phyloP scores from a whole-genome alignment of 2,329 filamentous ascomycete genomes.

The Penicillium sp. region DNA sequence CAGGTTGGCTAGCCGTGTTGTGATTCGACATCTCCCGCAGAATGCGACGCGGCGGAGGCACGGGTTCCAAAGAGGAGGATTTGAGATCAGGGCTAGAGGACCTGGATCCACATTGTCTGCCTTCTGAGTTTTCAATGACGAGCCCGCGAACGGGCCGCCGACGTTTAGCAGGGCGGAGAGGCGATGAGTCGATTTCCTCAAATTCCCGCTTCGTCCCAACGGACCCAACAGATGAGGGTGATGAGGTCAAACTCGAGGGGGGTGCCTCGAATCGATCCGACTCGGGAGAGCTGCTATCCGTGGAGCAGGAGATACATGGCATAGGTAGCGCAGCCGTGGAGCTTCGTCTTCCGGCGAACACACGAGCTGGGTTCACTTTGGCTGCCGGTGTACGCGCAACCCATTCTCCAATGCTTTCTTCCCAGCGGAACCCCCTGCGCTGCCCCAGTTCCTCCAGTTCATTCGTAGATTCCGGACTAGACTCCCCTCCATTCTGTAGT shows the following conservation, averaged over 20 bases:
- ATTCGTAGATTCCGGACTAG: constrained; percentile 9
- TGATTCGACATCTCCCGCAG: constrained; percentile 20
- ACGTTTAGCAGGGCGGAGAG: constrained; percentile 25
- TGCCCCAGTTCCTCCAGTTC: constrained; percentile 15
- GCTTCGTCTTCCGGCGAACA: constrained; percentile 4
- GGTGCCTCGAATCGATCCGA: constrained; percentile 19
- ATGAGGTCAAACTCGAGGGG: constrained; percentile 32
- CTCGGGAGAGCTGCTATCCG: constrained; percentile 23
- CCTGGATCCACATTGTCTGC: not conserved
- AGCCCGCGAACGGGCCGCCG: constrained; percentile 19
- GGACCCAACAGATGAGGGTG: constrained; percentile 25
- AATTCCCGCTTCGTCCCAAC: constrained; percentile 22
- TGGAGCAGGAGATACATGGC: constrained; percentile 22
- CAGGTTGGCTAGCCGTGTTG: constrained; percentile 4
- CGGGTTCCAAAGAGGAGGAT: constrained; percentile 10
- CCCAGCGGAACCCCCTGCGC: constrained; percentile 48
- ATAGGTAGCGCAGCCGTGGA: constrained; percentile 5
- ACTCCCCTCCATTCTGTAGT: constrained; percentile 15
- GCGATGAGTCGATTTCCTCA: constrained; percentile 11
- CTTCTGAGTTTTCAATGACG: constrained; percentile 8
- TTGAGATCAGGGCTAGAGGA: not conserved
- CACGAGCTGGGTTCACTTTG: constrained; percentile 20
- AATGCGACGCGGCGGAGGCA: constrained; percentile 10
- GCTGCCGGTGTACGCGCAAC: constrained; percentile 49
- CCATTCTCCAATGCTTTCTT: constrained; percentile 59